Evolutionary conservation across 176 grass and related monocot species (phyloP), one percentile per base, ranked within the genome.

Genomic region (Raddia guianensis): DNA sequence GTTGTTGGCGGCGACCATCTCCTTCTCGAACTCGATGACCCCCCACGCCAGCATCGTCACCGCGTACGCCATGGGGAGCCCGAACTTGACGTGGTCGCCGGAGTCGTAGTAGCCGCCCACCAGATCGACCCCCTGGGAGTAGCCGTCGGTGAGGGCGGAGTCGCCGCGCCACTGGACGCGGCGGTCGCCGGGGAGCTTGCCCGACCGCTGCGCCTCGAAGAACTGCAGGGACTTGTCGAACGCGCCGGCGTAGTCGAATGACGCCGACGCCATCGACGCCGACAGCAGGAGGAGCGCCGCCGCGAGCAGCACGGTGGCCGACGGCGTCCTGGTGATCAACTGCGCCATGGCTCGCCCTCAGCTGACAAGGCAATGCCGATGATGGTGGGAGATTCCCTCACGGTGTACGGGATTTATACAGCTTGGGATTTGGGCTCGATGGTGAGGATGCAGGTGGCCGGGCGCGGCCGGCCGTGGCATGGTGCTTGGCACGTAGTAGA

Each of bases 71-170:
- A 91, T 90, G 21, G 96, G 96, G 70, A 98, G 72, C 44, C 92
- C 92, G 70, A 98, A 98, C 86, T 95, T 98, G 5, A 98, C 92
- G 58, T 98, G 92, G 79, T 98, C 92, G 49, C 95, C 92, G 3
- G 95, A 72, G 82, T 99, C 96, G 81, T 99, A 90, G 92, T 91
- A 99, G 12, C 96, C 92, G 68, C 96, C 96, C 0, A 95, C 96
- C 73, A 95, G 67, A 80, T 99, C 89, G 5, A 93, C 90, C 86
- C 91, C 86, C 12, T 93, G 86, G 3, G 79, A 50, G 62, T 73
- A 91, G 34, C 96, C 96, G 75, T 99, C 93, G n/a, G 46, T 78
- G 70, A 99, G 87, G 27, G 72, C 90, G 56, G 96, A 99, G 85
- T 99, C 90, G 16, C 92, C 90, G 64, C 90, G 92, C 96, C 92